Base-by-base conservation (phyloP, 768 basidiomycete species). In the Trametes cinnabarina region DNA sequence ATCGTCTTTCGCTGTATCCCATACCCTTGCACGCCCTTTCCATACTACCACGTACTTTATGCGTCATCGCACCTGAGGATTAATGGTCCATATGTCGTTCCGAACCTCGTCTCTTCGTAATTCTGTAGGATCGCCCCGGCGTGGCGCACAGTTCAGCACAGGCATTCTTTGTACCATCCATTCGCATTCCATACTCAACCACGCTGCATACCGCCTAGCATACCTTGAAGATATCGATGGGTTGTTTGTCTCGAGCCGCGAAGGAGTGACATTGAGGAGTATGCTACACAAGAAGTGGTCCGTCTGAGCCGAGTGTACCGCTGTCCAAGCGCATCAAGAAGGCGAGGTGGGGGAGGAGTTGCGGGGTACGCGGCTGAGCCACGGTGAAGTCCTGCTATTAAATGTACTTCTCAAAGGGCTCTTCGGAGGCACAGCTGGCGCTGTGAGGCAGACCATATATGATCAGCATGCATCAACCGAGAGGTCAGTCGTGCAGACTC, bases 11-110 rank as follows among this genome's bases (percentile, higher is more conserved):
- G 23, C 42, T 58, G 57, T 61, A 64, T 59, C 56, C 39, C 63
- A 59, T 58, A 55, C 60, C 58, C 35, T 66, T 65, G 57, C 65
- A 64, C 57, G 40, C 58, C 37, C 63, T 39, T 47, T 52, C 32
- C 47, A 49, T 34, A 19, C 30, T 7, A 10, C 17, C 44, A 17
- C 44, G 22, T 60, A 55, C 47, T 39, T 47, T 63, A 58, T 47
- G 56, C 53, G 43, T 59, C 52, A 60, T 47, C 57, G 43, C 55
- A 52, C 51, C 26, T 34, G 39, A 47, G 56, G 51, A 58, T 23
- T 55, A 62, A 62, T 55, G 37, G 48, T 56, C 42, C 46, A 41
- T 39, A 48, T 46, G 17, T 46, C 48, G n/a, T 23, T 49, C 41
- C 28, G 37, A 55, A 22, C 25, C 40, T 54, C 60, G 17, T 47